A percentile compares a stretch with the other conserved stretches of the same genome.
These are phyloP conservation scores for Apiospora arundinis DNA, from an alignment of 2,329 filamentous ascomycete genomes.

Conservation along the genomic window DNA sequence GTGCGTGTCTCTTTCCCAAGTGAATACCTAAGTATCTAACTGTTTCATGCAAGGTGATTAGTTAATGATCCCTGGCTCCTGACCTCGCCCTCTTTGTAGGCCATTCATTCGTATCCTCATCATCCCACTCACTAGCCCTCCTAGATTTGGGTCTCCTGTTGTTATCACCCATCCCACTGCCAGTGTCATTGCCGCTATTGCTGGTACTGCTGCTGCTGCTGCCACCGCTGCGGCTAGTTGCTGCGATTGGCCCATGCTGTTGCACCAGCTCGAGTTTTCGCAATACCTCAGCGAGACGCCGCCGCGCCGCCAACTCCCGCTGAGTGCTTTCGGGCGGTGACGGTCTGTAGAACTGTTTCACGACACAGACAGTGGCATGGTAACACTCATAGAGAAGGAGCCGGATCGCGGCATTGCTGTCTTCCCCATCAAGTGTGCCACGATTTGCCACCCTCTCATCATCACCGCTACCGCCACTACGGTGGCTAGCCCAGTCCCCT, in stretches of 20 bases:
- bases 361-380: slow-evolving; percentile 58
- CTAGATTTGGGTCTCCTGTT: not conserved
- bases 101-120: slow-evolving; percentile 36
- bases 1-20: too few relatives aligned
- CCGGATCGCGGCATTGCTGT: slow-evolving; percentile 50
- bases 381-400: slow-evolving; percentile 65
- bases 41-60: not conserved
- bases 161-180: not conserved
- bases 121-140: not conserved
- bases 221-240: too few relatives aligned
- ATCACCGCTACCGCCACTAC: slow-evolving; percentile 24
- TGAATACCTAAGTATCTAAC: too few relatives aligned
- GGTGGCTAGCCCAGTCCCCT: not conserved
- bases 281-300: slow-evolving; percentile 55
- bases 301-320: slow-evolving; percentile 59
- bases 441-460: slow-evolving; percentile 23
- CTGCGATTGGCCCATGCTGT: slow-evolving; percentile 34
- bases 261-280: slow-evolving; percentile 51
- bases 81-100: not conserved
- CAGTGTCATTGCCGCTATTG: slow-evolving; percentile 35
- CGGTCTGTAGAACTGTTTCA: slow-evolving; percentile 62
- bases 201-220: slow-evolving; percentile 40
- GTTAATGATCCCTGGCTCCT: not conserved
- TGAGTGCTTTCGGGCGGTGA: slow-evolving; percentile 50
- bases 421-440: slow-evolving; percentile 48